These are phyloP conservation scores for Aaosphaeria pasadenensis DNA, from an alignment of 2,329 filamentous ascomycete species.

Conservation along the genomic window DNA sequence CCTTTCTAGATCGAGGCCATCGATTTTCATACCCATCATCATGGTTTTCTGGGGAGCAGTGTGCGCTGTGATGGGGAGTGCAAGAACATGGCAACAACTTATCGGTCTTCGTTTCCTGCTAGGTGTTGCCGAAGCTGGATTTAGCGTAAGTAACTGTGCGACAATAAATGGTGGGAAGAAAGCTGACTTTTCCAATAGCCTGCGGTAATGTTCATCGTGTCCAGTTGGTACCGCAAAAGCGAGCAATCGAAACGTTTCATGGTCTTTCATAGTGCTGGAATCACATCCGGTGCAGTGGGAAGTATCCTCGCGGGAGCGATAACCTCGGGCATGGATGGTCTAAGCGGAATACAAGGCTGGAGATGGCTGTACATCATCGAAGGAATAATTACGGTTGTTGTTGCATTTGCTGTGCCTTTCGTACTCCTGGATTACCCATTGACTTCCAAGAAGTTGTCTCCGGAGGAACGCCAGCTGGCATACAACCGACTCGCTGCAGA, in stretches of 20 bases:
- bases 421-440: conserved; percentile 10
- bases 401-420: conserved; percentile 14
- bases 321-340: conserved; percentile 4
- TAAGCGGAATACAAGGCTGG: conserved; percentile 19
- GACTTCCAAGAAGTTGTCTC: conserved; percentile 8
- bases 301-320: conserved; percentile 6
- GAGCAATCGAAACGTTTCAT: conserved; percentile 7
- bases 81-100: conserved; percentile 12
- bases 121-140: conserved; percentile 27
- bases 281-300: conserved; percentile 9
- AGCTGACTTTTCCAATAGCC: background rate
- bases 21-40: conserved; percentile 10
- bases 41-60: conserved; percentile 7
- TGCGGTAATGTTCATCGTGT: conserved; percentile 5
- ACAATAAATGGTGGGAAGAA: background rate
- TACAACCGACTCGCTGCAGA: conserved; percentile 2
- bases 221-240: background rate
- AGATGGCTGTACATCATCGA: conserved; percentile 11
- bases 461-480: conserved; percentile 7
- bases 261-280: conserved; percentile 12
- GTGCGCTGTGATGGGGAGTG: conserved; percentile 9
- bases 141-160: conserved; percentile 22
- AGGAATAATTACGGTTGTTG: conserved; percentile 37
- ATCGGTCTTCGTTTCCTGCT: conserved; percentile 37
- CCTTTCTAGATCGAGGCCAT: conserved; percentile 8